A percentile compares a stretch with the other conserved stretches of the same genome.
Evolutionary conservation across 2,329 filamentous ascomycete genomes (phyloP).

Genomic region (Colletotrichum liriopes): DNA sequence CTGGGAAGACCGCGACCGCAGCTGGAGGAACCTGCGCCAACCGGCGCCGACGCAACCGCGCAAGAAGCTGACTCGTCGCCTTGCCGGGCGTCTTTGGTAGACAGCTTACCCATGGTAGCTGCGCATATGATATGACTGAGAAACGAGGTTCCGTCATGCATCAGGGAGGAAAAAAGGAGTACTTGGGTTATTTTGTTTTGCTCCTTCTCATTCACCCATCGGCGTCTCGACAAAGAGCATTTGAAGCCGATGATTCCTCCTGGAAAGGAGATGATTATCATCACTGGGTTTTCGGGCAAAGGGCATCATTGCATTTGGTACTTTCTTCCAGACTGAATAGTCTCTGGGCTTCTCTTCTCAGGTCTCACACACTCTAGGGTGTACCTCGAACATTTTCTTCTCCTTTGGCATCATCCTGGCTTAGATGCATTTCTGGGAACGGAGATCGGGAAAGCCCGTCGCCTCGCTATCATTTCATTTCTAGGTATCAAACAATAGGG

Average conservation of each 20-base stretch:
- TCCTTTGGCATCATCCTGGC: neutral
- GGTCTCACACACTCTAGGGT: neutral
- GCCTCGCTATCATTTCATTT: neutral
- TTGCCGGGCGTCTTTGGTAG: conserved; percentile 52
- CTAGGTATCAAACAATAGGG: neutral
- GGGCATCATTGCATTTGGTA: neutral
- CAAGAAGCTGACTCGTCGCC: conserved; percentile 59
- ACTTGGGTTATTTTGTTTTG: conserved; percentile 2
- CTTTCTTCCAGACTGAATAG: neutral
- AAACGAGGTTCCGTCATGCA: conserved; percentile 35
- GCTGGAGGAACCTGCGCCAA: conserved; percentile 61
- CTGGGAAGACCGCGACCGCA: conserved; percentile 66
- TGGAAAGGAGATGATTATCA: conserved; percentile 15
- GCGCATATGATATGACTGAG: conserved; percentile 29
- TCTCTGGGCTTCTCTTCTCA: neutral
- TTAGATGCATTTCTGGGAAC: neutral
- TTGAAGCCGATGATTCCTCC: conserved; percentile 32
- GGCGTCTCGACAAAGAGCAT: conserved; percentile 39
- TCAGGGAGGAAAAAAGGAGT: conserved; percentile 38
- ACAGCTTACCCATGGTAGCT: neutral
- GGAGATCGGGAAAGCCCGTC: neutral
- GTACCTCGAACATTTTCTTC: neutral
- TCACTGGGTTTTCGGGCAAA: neutral
- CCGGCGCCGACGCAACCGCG: conserved; percentile 53
- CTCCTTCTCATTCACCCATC: conserved; percentile 23